A percentile compares a stretch with the other conserved stretches of the same genome.
These are phyloP conservation scores for Aphanomyces stellatus DNA, from an alignment of 352 stramenopile genomes.

Conservation along the genomic window DNA sequence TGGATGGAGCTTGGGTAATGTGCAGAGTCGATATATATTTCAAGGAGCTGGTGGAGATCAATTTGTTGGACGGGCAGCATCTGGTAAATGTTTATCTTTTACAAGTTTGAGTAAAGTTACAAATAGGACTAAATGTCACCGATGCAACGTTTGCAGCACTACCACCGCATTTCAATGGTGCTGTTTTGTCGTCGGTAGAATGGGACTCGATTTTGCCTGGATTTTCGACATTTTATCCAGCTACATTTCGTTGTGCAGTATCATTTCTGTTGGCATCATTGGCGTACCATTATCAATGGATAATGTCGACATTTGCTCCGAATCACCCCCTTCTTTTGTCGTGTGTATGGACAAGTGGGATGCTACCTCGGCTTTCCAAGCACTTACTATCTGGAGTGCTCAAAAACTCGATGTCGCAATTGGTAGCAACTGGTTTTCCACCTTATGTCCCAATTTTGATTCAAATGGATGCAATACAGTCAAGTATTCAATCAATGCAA, in stretches of 20 bases:
- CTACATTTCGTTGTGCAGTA: not conserved
- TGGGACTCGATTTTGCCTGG: not conserved
- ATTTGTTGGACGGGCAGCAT: not conserved
- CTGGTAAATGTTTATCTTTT: not conserved
- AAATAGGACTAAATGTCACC: not conserved
- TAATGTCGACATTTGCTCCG: not conserved
- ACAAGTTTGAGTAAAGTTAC: not conserved
- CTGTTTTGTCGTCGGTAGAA: not conserved
- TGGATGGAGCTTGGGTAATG: not conserved
- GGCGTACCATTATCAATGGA: not conserved
- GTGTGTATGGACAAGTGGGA: not conserved
- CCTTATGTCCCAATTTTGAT: not conserved
- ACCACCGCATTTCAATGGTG: not conserved
- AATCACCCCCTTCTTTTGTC: not conserved
- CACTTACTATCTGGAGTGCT: not conserved
- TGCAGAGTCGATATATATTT: not conserved
- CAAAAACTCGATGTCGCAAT: not conserved
- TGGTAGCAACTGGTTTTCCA: not conserved
- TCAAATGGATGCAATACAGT: not conserved
- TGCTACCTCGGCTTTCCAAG: not conserved
- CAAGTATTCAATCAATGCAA: not conserved
- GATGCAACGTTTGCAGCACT: not conserved
- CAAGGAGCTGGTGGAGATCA: not conserved
- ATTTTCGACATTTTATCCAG: not conserved
- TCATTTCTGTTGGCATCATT: not conserved